These are phyloP conservation scores for Plasmodium malariae DNA, from an alignment of 169 alveolate species.

Conservation along the genomic window DNA sequence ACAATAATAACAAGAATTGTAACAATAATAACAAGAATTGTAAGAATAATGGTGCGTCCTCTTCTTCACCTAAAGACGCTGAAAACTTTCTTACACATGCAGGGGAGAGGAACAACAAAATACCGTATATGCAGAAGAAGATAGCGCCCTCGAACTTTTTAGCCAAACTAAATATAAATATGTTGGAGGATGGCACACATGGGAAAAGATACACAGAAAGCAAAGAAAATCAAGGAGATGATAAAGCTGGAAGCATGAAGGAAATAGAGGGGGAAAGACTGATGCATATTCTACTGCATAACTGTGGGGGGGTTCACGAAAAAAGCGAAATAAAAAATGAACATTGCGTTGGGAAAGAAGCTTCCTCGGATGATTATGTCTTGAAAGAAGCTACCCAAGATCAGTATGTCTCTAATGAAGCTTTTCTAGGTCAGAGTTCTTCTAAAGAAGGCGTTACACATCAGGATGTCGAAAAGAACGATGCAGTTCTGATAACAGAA, in stretches of 20 bases:
- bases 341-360: too few relatives aligned
- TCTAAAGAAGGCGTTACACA: too few relatives aligned
- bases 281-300: background rate
- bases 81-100: background rate
- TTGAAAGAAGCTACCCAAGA: too few relatives aligned
- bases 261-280: background rate
- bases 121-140: conserved; percentile 6
- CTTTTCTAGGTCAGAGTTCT: too few relatives aligned
- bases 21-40: too few relatives aligned
- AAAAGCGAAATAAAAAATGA: too few relatives aligned
- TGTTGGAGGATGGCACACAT: background rate
- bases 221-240: background rate
- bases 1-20: too few relatives aligned
- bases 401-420: too few relatives aligned
- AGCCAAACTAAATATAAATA: conserved; percentile 9
- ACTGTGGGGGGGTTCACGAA: background rate
- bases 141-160: conserved; percentile 23
- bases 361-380: too few relatives aligned
- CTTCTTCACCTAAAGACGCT: background rate
- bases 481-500: background rate
- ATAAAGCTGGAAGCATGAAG: background rate
- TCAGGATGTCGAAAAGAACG: background rate
- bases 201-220: background rate
- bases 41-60: too few relatives aligned
- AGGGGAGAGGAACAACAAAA: background rate